Evolutionary conservation across 345 rosid species (phyloP).

Genomic region (Aegle marmelos): DNA sequence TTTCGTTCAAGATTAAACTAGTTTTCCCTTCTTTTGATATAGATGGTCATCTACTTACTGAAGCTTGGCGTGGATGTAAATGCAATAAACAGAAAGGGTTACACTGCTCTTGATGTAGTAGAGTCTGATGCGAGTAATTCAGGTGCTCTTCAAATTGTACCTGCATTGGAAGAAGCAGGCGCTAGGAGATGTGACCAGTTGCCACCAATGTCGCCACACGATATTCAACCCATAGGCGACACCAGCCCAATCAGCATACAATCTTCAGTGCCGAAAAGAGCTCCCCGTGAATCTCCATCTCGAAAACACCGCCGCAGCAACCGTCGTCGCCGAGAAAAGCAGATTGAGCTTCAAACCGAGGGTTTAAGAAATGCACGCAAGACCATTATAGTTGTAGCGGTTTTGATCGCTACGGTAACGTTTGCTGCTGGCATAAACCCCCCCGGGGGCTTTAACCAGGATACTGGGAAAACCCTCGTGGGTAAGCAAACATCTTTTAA

Average conservation of each 20-base stretch:
- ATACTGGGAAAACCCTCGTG: conserved; percentile 24
- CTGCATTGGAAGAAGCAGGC: conserved; percentile 39
- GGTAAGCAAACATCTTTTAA: conserved; percentile 43
- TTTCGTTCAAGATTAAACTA: not conserved
- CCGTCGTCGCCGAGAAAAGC: conserved; percentile 32
- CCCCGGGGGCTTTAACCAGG: conserved; percentile 56
- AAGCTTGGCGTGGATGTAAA: conserved; percentile 38
- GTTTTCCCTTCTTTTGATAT: not conserved
- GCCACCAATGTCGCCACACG: conserved; percentile 28
- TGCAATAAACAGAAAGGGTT: conserved; percentile 41
- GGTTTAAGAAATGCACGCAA: conserved; percentile 64
- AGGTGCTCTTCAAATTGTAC: conserved; percentile 34
- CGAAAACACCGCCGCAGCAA: conserved; percentile 16
- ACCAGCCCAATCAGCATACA: not conserved
- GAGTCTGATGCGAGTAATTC: conserved; percentile 39
- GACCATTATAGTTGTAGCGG: conserved; percentile 54
- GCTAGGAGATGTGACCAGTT: conserved; percentile 41
- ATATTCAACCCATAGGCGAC: conserved; percentile 17
- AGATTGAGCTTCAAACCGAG: conserved; percentile 40
- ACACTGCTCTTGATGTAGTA: conserved; percentile 41
- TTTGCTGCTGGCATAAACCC: conserved; percentile 72
- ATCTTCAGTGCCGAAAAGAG: not conserved
- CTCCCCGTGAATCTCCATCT: not conserved
- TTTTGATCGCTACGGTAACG: conserved; percentile 56
- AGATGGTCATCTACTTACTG: conserved; percentile 39